Conservation (phyloP, 257 asterid genomes). For the Voacanga thouarsii region DNA sequence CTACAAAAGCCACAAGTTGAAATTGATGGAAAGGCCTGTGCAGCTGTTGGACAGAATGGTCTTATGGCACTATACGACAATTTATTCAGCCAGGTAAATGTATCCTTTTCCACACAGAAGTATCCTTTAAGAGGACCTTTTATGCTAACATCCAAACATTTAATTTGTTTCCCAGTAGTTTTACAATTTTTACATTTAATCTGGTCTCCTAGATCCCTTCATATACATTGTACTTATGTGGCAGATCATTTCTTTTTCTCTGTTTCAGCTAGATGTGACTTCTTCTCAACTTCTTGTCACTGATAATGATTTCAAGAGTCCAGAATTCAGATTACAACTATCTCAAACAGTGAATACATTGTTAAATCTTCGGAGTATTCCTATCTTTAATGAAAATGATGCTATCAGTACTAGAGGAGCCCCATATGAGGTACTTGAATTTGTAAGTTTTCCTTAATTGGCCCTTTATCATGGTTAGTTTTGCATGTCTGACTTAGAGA, state of each 20-base stretch:
- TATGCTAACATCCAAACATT: background rate
- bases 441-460: slow-evolving; percentile 13
- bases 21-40: slow-evolving; percentile 68
- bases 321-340: slow-evolving; percentile 68
- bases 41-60: slow-evolving; percentile 76
- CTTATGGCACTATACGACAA: slow-evolving; percentile 67
- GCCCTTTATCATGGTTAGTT: background rate
- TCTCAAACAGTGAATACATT: slow-evolving; percentile 61
- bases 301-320: slow-evolving; percentile 70
- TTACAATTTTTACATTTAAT: background rate
- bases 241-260: background rate
- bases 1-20: slow-evolving; percentile 68
- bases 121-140: background rate
- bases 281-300: slow-evolving; percentile 84
- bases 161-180: background rate
- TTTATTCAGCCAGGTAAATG: slow-evolving; percentile 55
- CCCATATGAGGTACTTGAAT: slow-evolving; percentile 56
- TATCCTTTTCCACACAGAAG: background rate
- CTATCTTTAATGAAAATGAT: slow-evolving; percentile 85
- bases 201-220: background rate
- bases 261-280: slow-evolving; percentile 67
- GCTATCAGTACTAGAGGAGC: slow-evolving; percentile 86
- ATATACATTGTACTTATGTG: background rate
- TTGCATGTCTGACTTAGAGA: too few relatives aligned
- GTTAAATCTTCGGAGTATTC: slow-evolving; percentile 61